Evolutionary conservation across 1,284 basidiomycete genomes (phyloP).

Genomic region (Cerioporus squamosus): DNA sequence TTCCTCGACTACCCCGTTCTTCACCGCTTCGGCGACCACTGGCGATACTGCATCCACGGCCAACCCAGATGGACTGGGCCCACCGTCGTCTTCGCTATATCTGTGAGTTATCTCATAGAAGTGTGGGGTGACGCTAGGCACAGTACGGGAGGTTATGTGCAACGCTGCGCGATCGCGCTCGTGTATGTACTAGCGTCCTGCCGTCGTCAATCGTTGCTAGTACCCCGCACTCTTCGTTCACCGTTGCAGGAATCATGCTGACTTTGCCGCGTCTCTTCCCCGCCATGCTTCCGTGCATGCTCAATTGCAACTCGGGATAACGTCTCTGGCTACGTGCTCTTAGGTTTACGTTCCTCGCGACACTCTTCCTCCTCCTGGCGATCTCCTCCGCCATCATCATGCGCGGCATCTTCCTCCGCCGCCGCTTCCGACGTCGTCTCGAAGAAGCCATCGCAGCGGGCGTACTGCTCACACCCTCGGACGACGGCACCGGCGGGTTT

Average conservation of each 20-base stretch:
- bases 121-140: not conserved
- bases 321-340: not conserved
- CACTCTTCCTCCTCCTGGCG: slow-evolving; percentile 65
- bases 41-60: not conserved
- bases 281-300: not conserved
- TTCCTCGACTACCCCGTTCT: slow-evolving; percentile 1
- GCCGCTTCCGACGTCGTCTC: slow-evolving; percentile 55
- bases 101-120: slow-evolving; percentile 33
- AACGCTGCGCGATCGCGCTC: slow-evolving; percentile 3
- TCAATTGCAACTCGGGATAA: not conserved
- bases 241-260: not conserved
- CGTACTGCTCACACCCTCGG: slow-evolving; percentile 41
- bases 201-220: not conserved
- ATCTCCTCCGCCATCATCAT: slow-evolving; percentile 67
- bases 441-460: slow-evolving; percentile 56
- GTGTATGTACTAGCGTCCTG: not conserved
- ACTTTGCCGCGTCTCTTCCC: not conserved
- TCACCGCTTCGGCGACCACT: slow-evolving; percentile 1
- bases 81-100: slow-evolving; percentile 40
- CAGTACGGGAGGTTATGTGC: not conserved
- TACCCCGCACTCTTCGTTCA: not conserved
- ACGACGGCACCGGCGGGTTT: slow-evolving; percentile 35
- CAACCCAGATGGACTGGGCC: not conserved
- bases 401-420: slow-evolving; percentile 64
- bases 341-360: slow-evolving; percentile 75